Evolutionary conservation across 176 grass and related monocot species (phyloP).

Genomic region (Bolboschoenus planiculmis): DNA sequence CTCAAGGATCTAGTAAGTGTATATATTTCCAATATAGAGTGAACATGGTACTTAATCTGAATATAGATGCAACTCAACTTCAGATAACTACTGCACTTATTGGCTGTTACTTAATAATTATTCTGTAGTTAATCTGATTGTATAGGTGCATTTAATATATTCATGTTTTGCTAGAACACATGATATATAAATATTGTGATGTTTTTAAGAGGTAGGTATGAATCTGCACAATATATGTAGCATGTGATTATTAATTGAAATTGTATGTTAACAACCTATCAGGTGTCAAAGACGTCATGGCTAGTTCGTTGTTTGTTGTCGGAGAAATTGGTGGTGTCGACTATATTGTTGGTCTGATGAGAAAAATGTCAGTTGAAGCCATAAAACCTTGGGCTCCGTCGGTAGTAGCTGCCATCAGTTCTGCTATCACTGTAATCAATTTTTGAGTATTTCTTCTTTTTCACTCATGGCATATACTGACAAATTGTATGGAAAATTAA

Average conservation of each 20-base stretch:
- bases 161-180: too few relatives aligned
- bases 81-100: too few relatives aligned
- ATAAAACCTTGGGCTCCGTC: not conserved
- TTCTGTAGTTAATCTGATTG: too few relatives aligned
- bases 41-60: not conserved
- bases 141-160: too few relatives aligned
- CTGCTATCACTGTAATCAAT: not conserved
- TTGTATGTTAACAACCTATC: not conserved
- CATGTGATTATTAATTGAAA: not conserved
- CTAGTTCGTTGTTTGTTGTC: conserved; percentile 2
- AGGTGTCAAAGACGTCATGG: not conserved
- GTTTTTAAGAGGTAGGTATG: too few relatives aligned
- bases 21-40: not conserved
- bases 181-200: too few relatives aligned
- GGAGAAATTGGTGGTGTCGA: conserved; percentile 13
- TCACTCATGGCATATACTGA: too few relatives aligned
- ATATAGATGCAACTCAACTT: too few relatives aligned
- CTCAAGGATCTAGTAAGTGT: not conserved
- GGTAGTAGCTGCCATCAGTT: not conserved
- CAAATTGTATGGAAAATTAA: too few relatives aligned
- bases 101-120: too few relatives aligned
- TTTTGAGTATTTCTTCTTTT: not conserved
- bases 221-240: not conserved
- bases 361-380: not conserved
- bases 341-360: not conserved